Conservation (phyloP, 1,284 basidiomycete genomes). For the Ganoderma lucidum region DNA sequence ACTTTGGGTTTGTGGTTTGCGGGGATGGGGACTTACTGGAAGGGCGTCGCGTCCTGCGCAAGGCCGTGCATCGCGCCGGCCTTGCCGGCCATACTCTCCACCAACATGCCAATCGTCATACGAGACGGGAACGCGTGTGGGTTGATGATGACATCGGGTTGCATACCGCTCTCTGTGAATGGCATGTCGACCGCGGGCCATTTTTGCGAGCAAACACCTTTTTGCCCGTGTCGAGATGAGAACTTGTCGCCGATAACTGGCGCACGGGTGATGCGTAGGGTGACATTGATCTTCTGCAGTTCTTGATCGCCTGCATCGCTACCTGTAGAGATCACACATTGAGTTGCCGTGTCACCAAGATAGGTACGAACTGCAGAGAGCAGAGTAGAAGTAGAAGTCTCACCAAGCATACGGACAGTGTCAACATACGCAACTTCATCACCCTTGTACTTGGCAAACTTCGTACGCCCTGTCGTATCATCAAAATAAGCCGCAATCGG, state of each 20-base stretch:
- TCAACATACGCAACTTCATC: conserved; percentile 94
- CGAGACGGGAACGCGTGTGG: conserved; percentile 99
- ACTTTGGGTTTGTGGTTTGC: background rate
- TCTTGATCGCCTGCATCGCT: conserved; percentile 89
- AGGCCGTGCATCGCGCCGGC: conserved; percentile 98
- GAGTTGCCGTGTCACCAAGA: background rate
- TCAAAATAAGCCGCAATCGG: conserved; percentile 90
- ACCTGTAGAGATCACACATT: conserved; percentile 52
- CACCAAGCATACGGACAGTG: conserved; percentile 91
- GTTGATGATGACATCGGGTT: conserved; percentile 99
- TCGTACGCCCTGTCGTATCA: conserved; percentile 85
- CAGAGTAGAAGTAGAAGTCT: conserved; percentile 31
- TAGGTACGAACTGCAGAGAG: background rate
- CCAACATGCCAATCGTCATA: conserved; percentile 99
- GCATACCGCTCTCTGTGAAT: conserved; percentile 98
- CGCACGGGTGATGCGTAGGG: conserved; percentile 91
- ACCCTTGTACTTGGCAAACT: conserved; percentile 96
- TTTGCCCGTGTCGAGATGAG: conserved; percentile 98
- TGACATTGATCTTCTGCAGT: conserved; percentile 94
- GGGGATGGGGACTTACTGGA: conserved; percentile 69
- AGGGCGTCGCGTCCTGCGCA: conserved; percentile 98
- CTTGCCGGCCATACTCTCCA: conserved; percentile 99
- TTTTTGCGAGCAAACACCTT: conserved; percentile 99
- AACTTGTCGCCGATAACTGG: conserved; percentile 99
- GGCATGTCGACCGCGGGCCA: conserved; percentile 99